Evolutionary conservation across 352 stramenopile species (phyloP), one percentile per base, ranked within the genome.

Genomic region (Globisporangium emineosum): DNA sequence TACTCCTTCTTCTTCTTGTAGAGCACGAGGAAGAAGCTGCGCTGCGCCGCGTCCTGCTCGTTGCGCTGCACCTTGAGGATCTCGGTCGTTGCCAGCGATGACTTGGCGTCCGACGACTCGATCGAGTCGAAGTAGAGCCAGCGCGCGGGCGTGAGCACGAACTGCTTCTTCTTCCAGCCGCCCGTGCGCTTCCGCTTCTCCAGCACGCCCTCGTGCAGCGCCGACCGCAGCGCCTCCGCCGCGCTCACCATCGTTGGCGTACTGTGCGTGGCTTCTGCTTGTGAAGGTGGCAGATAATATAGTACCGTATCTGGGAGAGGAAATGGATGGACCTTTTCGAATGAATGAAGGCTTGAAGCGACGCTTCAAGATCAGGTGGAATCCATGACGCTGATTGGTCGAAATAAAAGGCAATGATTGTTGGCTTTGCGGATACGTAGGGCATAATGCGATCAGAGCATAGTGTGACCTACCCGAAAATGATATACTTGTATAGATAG

Each of bases 1-100:
- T 87, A 90, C 49, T 93, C 83, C 30, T 91, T 95, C 66, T 83
- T 89, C 66, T 91, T 89, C 62, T 86, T 88, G 50, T 87, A 90
- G 19, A 93, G 45, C 55, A 81, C 72, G 29, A 95, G 55, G 25
- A 73, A 68, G 50, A 95, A 87, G 13, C 71, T 58, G 19, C 80
- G 71, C n/a, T 85, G 71, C 17, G 69, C 54, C 2, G 66, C 37
- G 49, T 92, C 79, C 40, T 32, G 69, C 25, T 75, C 35, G 17
- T 71, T 73, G 45, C 73, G 68, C 49, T 86, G 68, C 9, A 93
- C 82, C 3, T 67, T 66, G 35, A 89, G 64, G 59, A 94, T 88
- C 65, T 94, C 86, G 65, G 79, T 78, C 5, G 83, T 89, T 13
- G 76, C 63, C 15, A 91, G 75, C 3, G 75, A 72, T 23, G 77